These are phyloP conservation scores for Candida verbasci DNA, from an alignment of 805 yeast genomes.

Conservation along the genomic window DNA sequence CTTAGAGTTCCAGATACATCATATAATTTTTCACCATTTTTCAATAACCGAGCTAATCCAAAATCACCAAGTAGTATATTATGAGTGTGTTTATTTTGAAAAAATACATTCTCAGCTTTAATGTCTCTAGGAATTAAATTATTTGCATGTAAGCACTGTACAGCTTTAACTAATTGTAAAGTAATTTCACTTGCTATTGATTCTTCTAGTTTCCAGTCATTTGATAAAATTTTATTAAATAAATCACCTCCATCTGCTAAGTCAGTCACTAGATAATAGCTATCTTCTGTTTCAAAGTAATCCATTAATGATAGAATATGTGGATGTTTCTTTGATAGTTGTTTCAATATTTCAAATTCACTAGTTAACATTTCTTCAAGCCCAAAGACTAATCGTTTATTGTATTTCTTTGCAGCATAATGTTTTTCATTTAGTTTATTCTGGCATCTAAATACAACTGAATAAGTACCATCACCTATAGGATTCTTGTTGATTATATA, in stretches of 20 bases:
- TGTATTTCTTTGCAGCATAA: constrained; percentile 54
- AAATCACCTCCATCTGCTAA: constrained; percentile 67
- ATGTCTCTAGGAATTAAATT: constrained; percentile 67
- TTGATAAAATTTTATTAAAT: constrained; percentile 54
- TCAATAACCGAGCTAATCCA: constrained; percentile 55
- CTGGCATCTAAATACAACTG: constrained; percentile 48
- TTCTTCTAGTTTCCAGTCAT: constrained; percentile 41
- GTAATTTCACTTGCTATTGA: constrained; percentile 48
- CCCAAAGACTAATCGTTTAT: constrained; percentile 47
- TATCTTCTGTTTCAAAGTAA: constrained; percentile 62
- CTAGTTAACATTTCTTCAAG: constrained; percentile 51
- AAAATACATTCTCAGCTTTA: constrained; percentile 67
- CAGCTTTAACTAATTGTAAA: constrained; percentile 47
- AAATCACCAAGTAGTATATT: constrained; percentile 53
- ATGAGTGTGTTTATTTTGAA: constrained; percentile 31
- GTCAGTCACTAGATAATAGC: constrained; percentile 57
- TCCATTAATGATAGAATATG: constrained; percentile 61
- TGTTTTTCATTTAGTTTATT: constrained; percentile 34
- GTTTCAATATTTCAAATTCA: constrained; percentile 55
- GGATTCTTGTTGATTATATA: constrained; percentile 25
- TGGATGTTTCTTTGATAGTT: constrained; percentile 45
- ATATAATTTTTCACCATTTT: constrained; percentile 26
- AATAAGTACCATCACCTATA: constrained; percentile 47
- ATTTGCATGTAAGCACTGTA: constrained; percentile 53
- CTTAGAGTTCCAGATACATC: constrained; percentile 67